Percentiles rank a stretch among this genome's conserved stretches.
Evolutionary conservation across 768 basidiomycete species (phyloP).

Genomic region (Boletellus sp.): DNA sequence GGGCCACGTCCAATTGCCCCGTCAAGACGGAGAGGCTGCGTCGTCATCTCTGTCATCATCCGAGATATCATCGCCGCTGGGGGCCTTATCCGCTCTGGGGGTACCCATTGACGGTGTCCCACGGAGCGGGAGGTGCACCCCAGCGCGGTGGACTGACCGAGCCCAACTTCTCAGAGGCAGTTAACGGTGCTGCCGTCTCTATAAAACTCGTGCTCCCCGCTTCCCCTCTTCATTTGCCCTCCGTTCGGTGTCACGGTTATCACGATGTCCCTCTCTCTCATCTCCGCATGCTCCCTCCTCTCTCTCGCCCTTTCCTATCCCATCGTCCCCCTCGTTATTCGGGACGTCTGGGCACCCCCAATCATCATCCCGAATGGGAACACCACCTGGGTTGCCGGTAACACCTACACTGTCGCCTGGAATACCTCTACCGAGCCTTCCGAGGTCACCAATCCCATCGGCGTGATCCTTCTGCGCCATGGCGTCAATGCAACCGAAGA

Average conservation of each 20-base stretch:
- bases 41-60: background rate
- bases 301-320: conserved; percentile 32
- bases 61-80: background rate
- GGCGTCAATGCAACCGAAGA: conserved; percentile 20
- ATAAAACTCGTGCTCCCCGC: conserved; percentile 7
- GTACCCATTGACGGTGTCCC: background rate
- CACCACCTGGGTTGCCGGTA: conserved; percentile 42
- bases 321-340: conserved; percentile 8
- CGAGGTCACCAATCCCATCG: conserved; percentile 46
- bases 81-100: background rate
- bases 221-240: background rate
- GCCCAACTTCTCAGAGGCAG: background rate
- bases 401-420: conserved; percentile 44
- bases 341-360: conserved; percentile 50
- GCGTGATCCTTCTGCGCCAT: conserved; percentile 41
- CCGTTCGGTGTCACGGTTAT: conserved; percentile 7
- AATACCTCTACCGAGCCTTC: conserved; percentile 38
- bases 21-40: no score
- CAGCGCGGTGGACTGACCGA: background rate
- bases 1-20: no score
- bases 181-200: conserved; percentile 1
- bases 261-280: conserved; percentile 19
- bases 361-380: conserved; percentile 36
- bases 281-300: conserved; percentile 15
- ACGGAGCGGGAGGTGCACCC: background rate